Percentiles rank a stretch among this genome's conserved stretches.
phyloP scores from a whole-genome alignment of 768 basidiomycete species.

The Heimioporus sp. region DNA sequence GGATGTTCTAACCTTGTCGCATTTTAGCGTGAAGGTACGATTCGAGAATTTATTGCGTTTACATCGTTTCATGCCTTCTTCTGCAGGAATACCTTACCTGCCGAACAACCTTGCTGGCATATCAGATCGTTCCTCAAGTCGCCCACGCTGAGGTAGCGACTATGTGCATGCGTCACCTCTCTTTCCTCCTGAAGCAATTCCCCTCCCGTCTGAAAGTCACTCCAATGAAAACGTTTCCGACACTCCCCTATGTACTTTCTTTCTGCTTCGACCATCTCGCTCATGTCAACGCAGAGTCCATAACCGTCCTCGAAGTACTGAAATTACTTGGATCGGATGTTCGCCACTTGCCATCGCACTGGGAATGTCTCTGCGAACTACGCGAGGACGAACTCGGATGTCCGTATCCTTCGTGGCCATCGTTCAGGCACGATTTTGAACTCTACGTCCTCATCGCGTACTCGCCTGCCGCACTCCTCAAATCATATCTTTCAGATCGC shows the following conservation, averaged over 20 bases:
- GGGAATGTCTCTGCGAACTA: background rate
- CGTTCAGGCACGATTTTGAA: background rate
- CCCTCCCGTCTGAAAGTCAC: no score
- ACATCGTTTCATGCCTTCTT: background rate
- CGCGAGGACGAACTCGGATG: background rate
- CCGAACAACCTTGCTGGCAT: background rate
- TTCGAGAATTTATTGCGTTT: background rate
- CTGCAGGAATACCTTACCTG: conserved; percentile 4
- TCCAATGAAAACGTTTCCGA: background rate
- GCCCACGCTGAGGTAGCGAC: background rate
- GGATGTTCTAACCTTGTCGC: background rate
- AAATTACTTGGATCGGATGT: background rate
- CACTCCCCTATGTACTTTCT: background rate
- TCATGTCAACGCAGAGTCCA: background rate
- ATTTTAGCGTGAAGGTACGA: conserved; percentile 13
- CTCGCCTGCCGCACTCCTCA: background rate
- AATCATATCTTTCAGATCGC: background rate
- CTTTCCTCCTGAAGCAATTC: background rate
- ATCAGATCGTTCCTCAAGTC: background rate
- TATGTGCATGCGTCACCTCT: background rate
- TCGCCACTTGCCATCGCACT: background rate
- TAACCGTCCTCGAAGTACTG: background rate
- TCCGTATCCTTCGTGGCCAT: background rate
- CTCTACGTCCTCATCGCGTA: background rate
- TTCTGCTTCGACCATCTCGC: background rate